Conservation (phyloP, 2,329 filamentous ascomycete species). For the Arthrobotrys conoides region DNA sequence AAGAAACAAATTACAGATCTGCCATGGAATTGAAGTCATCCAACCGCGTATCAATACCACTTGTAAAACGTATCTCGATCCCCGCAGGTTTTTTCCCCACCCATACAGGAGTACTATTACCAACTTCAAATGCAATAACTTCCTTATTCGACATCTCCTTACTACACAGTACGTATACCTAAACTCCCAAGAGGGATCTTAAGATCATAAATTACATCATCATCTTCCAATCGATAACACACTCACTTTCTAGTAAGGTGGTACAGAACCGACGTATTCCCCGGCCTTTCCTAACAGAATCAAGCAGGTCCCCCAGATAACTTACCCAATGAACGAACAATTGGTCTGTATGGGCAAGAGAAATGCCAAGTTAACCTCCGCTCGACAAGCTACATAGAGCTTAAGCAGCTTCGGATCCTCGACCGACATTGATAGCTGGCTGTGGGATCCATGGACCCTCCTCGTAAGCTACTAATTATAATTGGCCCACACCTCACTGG, state of each 20-base stretch:
- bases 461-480: constrained; percentile 24
- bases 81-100: background rate
- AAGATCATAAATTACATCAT: constrained; percentile 14
- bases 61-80: background rate
- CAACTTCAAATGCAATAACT: constrained; percentile 10
- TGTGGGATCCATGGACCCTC: background rate
- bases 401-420: constrained; percentile 14
- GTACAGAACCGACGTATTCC: background rate
- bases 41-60: constrained; percentile 10
- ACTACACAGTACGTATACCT: no score
- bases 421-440: constrained; percentile 21
- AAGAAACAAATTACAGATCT: constrained; percentile 16
- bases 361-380: constrained; percentile 14
- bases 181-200: constrained; percentile 5
- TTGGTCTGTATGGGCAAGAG: background rate
- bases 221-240: constrained; percentile 18
- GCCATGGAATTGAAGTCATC: constrained; percentile 20
- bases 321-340: no score
- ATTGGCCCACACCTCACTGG: constrained; percentile 7
- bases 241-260: constrained; percentile 15
- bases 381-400: constrained; percentile 8
- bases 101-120: no score
- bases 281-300: constrained; percentile 2
- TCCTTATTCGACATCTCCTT: constrained; percentile 18
- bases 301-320: background rate